phyloP scores from a whole-genome alignment of 768 basidiomycete species.

The Cytidiella melzeri region DNA sequence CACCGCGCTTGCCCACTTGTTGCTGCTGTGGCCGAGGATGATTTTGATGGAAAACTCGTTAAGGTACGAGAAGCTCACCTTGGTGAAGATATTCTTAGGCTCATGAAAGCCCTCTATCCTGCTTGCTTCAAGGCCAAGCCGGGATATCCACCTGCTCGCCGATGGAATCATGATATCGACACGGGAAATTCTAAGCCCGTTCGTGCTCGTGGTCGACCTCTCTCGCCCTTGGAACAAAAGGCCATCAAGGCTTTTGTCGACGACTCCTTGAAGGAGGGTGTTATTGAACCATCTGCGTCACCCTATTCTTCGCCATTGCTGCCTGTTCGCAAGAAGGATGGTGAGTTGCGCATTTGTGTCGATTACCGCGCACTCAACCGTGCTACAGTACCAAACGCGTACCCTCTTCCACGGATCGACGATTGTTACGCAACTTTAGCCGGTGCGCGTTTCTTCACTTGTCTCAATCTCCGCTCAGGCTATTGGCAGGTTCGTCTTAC shows the following conservation, averaged over 20 bases:
- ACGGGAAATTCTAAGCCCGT: slow-evolving; percentile 5
- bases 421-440: slow-evolving; percentile 23
- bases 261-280: slow-evolving; percentile 27
- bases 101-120: neutral
- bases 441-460: slow-evolving; percentile 23
- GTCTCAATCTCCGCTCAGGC: slow-evolving; percentile 34
- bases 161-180: slow-evolving; percentile 7
- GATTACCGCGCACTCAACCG: slow-evolving; percentile 27
- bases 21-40: neutral
- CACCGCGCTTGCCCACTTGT: neutral
- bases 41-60: no score
- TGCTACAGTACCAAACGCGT: slow-evolving; percentile 28
- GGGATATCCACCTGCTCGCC: neutral
- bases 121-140: neutral
- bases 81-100: neutral
- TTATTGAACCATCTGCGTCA: slow-evolving; percentile 25
- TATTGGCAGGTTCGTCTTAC: slow-evolving; percentile 37
- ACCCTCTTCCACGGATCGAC: slow-evolving; percentile 28
- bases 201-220: slow-evolving; percentile 28
- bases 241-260: slow-evolving; percentile 32
- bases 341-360: slow-evolving; percentile 19
- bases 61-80: neutral
- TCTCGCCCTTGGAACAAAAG: slow-evolving; percentile 27
- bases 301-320: slow-evolving; percentile 21
- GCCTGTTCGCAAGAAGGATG: slow-evolving; percentile 24